A percentile compares a stretch with the other conserved stretches of the same genome.
These are phyloP conservation scores for Spathaspora sp. DNA, from an alignment of 1,139 yeast genomes.

Conservation along the genomic window DNA sequence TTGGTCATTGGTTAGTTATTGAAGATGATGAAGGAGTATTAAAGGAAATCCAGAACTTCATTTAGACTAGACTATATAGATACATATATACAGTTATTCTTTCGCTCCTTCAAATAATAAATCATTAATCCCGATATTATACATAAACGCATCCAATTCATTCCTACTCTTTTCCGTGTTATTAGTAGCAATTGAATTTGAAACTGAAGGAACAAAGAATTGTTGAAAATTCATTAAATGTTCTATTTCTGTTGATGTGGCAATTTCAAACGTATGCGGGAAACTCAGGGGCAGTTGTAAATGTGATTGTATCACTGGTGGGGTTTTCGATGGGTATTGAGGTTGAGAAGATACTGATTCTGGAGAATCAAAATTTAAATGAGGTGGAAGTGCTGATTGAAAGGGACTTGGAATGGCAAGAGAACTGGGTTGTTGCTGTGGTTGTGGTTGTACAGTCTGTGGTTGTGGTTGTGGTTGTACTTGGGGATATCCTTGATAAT, in stretches of 20 bases:
- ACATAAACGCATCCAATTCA: conserved; percentile 18
- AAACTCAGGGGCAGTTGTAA: conserved; percentile 4
- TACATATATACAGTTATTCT: neutral
- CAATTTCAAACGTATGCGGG: conserved; percentile 7
- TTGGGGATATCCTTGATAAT: neutral
- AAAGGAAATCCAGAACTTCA: conserved; percentile 8
- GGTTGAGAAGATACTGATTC: conserved; percentile 5
- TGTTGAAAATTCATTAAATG: conserved; percentile 21
- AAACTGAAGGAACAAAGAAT: conserved; percentile 19
- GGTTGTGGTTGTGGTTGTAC: neutral
- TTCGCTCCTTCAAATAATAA: conserved; percentile 19
- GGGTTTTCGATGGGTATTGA: conserved; percentile 1
- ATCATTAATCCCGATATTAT: conserved; percentile 21
- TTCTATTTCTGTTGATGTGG: conserved; percentile 14
- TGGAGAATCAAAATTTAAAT: conserved; percentile 2
- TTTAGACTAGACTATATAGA: conserved; percentile 3
- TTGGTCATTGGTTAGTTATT: conserved; percentile 28
- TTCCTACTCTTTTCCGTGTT: neutral
- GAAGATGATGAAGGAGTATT: conserved; percentile 19
- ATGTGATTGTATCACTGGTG: conserved; percentile 6
- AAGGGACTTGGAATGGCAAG: neutral
- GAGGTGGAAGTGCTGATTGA: neutral
- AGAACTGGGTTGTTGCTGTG: neutral
- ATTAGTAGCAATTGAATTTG: conserved; percentile 6
- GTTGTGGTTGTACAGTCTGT: neutral